Conservation (phyloP, 2,329 filamentous ascomycete species). For the Ophiosphaerella narmari region DNA sequence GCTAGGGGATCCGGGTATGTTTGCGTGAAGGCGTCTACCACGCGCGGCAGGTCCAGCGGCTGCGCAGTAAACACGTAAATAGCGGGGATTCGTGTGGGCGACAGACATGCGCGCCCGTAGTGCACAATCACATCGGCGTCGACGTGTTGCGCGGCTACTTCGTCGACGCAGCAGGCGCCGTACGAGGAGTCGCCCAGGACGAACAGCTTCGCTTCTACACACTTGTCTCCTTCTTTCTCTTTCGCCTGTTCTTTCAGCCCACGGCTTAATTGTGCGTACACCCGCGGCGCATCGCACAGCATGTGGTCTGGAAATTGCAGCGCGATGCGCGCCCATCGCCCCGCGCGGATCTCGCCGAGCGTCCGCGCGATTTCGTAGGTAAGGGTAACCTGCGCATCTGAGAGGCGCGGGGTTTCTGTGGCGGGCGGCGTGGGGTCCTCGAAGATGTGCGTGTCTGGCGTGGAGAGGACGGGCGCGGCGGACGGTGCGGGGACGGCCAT, state of each 20-base stretch:
- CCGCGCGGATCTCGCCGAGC: slow-evolving; percentile 71
- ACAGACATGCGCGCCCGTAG: slow-evolving; percentile 90
- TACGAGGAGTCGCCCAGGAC: slow-evolving; percentile 96
- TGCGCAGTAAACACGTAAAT: slow-evolving; percentile 87
- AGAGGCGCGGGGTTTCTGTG: slow-evolving; percentile 44
- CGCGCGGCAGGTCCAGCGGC: slow-evolving; percentile 64
- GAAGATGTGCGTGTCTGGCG: slow-evolving; percentile 65
- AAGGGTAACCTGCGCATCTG: slow-evolving; percentile 71
- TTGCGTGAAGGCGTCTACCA: slow-evolving; percentile 65
- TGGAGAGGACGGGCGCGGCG: slow-evolving; percentile 63
- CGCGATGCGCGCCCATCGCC: slow-evolving; percentile 75
- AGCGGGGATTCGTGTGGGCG: slow-evolving; percentile 86
- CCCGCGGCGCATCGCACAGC: slow-evolving; percentile 81
- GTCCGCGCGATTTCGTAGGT: slow-evolving; percentile 89
- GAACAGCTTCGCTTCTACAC: slow-evolving; percentile 62
- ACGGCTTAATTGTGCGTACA: slow-evolving; percentile 69
- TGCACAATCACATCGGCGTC: slow-evolving; percentile 90
- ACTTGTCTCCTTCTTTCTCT: slow-evolving; percentile 11
- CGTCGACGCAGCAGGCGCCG: slow-evolving; percentile 94
- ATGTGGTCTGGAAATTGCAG: slow-evolving; percentile 96
- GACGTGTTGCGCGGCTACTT: slow-evolving; percentile 92
- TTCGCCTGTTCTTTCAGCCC: slow-evolving; percentile 49
- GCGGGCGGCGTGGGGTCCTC: slow-evolving; percentile 56
- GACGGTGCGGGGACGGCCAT: slow-evolving; percentile 33
- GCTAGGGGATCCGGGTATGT: slow-evolving; percentile 68